Evolutionary conservation across 1,284 basidiomycete species (phyloP), one percentile per base, ranked within the genome.

Genomic region (Golubevia pallescens): DNA sequence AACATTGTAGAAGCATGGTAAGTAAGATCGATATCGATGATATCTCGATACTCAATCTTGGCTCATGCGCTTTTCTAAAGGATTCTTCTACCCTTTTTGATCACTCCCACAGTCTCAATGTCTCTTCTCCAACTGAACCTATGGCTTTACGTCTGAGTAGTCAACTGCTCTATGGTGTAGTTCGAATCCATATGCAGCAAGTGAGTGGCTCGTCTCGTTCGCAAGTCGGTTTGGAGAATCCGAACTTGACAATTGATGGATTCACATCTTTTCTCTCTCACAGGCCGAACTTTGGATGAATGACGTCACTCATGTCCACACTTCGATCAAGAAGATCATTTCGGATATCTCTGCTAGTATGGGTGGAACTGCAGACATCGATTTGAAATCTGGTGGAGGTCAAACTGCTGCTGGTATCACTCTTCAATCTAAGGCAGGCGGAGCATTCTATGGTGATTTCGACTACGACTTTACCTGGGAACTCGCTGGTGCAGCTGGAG

Each of bases 91-190:
- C 23, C 16, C 55, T 53, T 5, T 57, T n/a, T 20, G 4, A 2
- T 60, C 21, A 14, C 53, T 21, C 53, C 3, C 53, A 71, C 5
- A 56, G 69, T 52, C 28, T 51, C 16, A 55, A 34, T 55, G 57
- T 81, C 16, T 52, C 57, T 1, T 16, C 42, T 0, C 78, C 78
- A 1, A 24, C 59, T 1, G 71, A 77, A 60, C 77, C 77, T 4
- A 67, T 81, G 24, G 77, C 78, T 0, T 62, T 81, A 20, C 77
- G 78, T 6, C 65, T 79, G 4, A 72, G 70, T 6, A 65, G 66
- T 24, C 73, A 79, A 56, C 66, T 81, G 21, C 55, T 81, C 70
- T 80, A 57, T 42, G 78, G 78, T 0, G 62, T 78, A 14, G 75
- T 75, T 20, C 67, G 69, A 48, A 66, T 81, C 34, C 80, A 76